These are phyloP conservation scores for Talaromyces sp. DNA, from an alignment of 2,329 filamentous ascomycete genomes.

Conservation along the genomic window DNA sequence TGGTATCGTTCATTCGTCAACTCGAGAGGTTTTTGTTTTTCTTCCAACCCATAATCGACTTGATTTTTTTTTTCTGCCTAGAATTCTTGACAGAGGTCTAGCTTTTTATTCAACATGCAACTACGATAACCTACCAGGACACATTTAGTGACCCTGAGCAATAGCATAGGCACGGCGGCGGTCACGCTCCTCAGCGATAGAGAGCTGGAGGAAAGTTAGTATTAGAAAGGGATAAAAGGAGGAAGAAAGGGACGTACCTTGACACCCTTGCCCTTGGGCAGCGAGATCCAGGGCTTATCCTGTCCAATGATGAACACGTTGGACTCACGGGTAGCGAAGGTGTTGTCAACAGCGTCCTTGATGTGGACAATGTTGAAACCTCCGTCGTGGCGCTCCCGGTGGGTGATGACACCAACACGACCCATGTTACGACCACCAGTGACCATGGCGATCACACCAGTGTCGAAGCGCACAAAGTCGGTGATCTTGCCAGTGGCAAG, in stretches of 20 bases:
- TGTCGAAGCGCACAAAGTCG: conserved; percentile 99
- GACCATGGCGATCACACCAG: conserved; percentile 94
- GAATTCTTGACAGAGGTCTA: neutral
- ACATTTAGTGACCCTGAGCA: conserved; percentile 43
- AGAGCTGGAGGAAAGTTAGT: conserved; percentile 54
- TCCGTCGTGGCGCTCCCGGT: conserved; percentile 99
- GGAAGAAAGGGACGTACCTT: conserved; percentile 50
- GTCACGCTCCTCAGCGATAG: conserved; percentile 98
- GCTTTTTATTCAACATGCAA: neutral
- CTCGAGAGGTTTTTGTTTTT: neutral
- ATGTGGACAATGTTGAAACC: conserved; percentile 99
- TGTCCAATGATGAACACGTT: conserved; percentile 99
- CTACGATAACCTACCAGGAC: conserved; percentile 2
- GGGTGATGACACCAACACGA: conserved; percentile 99
- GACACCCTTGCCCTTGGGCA: conserved; percentile 99
- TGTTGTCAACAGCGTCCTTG: conserved; percentile 99
- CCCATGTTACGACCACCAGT: conserved; percentile 99
- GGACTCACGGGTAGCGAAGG: conserved; percentile 97
- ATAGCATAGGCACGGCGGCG: conserved; percentile 73
- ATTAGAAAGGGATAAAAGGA: neutral
- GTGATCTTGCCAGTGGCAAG: conserved; percentile 94
- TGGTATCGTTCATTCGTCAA: conserved; percentile 12
- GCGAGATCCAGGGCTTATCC: conserved; percentile 98
- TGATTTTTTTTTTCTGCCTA: conserved; percentile 9
- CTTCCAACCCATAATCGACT: neutral